Evolutionary conservation across 1,284 basidiomycete genomes (phyloP), one percentile per base, ranked within the genome.

Genomic region (Neolentinus lepideus): DNA sequence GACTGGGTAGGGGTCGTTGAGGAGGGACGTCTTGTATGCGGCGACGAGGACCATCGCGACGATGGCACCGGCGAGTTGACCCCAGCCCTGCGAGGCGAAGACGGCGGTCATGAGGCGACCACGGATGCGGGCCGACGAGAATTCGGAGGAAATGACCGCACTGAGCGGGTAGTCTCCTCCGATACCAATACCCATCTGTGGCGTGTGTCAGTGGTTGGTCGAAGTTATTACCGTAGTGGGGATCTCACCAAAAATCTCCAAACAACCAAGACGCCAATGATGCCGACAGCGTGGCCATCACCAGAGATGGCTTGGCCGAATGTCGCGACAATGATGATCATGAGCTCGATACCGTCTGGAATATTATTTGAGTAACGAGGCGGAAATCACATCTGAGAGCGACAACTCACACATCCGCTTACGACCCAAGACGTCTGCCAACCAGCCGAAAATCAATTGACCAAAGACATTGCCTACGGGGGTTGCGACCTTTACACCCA

Each of bases 51-150:
- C 79, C 62, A 90, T 71, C 10, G 84, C 79, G 53, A 92, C 77
- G 57, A 94, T 70, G 38, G 84, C 84, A 58, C 87, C 88, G 56
- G 75, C 78, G 58, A 90, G 79, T 61, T 86, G 82, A 31, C 85
- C 85, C 82, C 84, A 88, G 29, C 85, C 86, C 60, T 87, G 84
- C 31, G 74, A 69, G 0, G 85, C 79, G 61, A 90, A 90, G 2
- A 87, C 84, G 3, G 83, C 83, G 2, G 80, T 79, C 82, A 90
- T 87, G 69, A 91, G 77, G 2, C 85, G 75, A 53, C 88, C 88
- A 60, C 88, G 80, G 27, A 85, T 87, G 57, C 79, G 77, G 33
- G 83, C 85, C 0, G 87, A 78, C 2, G 90, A 85, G 63, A 92
- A 92, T 66, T 94, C 91, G 31, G 83, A 85, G 3, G 83, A 80